A percentile compares a stretch with the other conserved stretches of the same genome.
Evolutionary conservation across 495 filamentous ascomycete genomes (phyloP).

Genomic region (Aspergillus taichungensis): DNA sequence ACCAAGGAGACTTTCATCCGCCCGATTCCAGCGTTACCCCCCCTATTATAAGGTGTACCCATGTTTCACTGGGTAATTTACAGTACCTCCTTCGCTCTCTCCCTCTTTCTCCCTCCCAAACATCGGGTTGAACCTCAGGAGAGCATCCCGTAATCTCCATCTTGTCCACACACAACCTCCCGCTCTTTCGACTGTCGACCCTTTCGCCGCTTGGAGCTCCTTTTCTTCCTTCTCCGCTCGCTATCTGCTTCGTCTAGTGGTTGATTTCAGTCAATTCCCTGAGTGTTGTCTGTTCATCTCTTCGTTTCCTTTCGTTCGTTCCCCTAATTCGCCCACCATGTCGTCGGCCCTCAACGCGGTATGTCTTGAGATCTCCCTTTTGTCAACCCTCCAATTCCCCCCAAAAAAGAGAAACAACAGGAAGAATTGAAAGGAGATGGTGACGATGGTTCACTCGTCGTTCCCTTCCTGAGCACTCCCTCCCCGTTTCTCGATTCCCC

Average conservation of each 20-base stretch:
- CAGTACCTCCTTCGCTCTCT: constrained; percentile 8
- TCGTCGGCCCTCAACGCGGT: constrained; percentile 55
- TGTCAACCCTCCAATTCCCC: constrained; percentile 16
- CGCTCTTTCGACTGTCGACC: constrained; percentile 8
- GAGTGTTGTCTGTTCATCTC: constrained; percentile 14
- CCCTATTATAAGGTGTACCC: too few species aligned
- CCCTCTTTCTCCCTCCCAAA: constrained; percentile 8
- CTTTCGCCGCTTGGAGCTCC: not conserved
- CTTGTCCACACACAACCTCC: constrained; percentile 1
- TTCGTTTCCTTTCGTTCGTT: constrained; percentile 6
- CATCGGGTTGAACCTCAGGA: constrained; percentile 12
- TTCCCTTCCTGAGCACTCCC: constrained; percentile 1
- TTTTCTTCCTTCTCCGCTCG: constrained; percentile 11
- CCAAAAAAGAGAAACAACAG: not conserved
- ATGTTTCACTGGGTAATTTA: too few species aligned
- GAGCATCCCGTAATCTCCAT: constrained; percentile 5
- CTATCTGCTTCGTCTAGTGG: not conserved
- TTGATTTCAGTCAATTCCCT: not conserved
- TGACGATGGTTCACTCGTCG: not conserved
- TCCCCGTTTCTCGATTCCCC: not conserved
- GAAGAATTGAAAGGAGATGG: too few species aligned
- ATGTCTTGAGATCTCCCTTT: constrained; percentile 36
- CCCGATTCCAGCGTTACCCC: too few species aligned
- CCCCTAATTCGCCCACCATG: constrained; percentile 34
- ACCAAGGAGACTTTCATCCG: too few species aligned